Percentiles rank a stretch among this genome's conserved stretches.
Evolutionary conservation across 2,329 filamentous ascomycete species (phyloP).

Genomic region (Dissoconium aciculare): DNA sequence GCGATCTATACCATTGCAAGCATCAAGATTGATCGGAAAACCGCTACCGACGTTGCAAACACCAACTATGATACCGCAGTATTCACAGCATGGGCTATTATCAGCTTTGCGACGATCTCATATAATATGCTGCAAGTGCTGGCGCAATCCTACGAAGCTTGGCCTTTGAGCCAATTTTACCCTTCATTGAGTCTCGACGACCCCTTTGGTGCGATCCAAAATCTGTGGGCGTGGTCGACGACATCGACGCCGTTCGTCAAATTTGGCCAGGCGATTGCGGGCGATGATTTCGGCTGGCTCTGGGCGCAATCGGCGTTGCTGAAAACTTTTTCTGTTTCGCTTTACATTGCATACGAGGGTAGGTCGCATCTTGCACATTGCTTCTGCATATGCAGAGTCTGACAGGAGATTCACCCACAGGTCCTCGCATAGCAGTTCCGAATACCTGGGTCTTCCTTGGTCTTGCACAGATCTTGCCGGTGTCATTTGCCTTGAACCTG

Average conservation of each 20-base stretch:
- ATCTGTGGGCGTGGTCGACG: conserved; percentile 21
- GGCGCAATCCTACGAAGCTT: conserved; percentile 20
- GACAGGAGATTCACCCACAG: conserved; percentile 6
- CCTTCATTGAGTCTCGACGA: background rate
- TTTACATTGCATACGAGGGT: conserved; percentile 21
- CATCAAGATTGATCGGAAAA: conserved; percentile 4
- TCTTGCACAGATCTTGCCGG: conserved; percentile 23
- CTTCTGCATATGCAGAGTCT: background rate
- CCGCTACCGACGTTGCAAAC: background rate
- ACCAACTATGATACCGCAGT: conserved; percentile 4
- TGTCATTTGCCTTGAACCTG: conserved; percentile 22
- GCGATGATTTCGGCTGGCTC: conserved; percentile 10
- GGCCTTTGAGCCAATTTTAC: conserved; percentile 8
- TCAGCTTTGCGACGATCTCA: conserved; percentile 21
- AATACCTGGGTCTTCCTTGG: conserved; percentile 21
- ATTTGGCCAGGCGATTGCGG: conserved; percentile 21
- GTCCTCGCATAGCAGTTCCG: conserved; percentile 15
- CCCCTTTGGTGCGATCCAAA: conserved; percentile 1
- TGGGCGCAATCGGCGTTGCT: conserved; percentile 17
- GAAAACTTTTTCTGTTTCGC: conserved; percentile 14
- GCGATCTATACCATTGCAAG: conserved; percentile 10
- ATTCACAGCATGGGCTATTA: conserved; percentile 14
- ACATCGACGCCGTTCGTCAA: conserved; percentile 21
- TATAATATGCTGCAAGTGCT: conserved; percentile 24
- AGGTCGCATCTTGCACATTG: background rate